A percentile compares a stretch with the other conserved stretches of the same genome.
Conservation (phyloP, 2,329 filamentous ascomycete genomes). For the Malbranchea zuffiana region DNA sequence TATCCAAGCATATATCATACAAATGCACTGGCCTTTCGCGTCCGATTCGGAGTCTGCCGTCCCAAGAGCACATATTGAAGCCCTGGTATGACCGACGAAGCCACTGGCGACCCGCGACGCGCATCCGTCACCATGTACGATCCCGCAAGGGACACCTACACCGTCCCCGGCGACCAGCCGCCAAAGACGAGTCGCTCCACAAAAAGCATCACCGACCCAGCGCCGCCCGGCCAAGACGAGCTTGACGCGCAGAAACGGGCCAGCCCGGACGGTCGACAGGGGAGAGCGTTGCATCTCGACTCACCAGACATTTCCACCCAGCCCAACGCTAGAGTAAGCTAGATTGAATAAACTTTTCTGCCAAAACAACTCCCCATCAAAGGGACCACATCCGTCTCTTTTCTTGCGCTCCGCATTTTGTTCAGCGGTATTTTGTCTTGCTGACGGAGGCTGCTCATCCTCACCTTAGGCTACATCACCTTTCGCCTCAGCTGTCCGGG, state of each 20-base stretch:
- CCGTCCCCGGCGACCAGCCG: conserved; percentile 18
- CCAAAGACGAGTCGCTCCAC: conserved; percentile 14
- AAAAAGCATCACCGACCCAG: conserved; percentile 5
- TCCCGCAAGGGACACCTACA: conserved; percentile 26
- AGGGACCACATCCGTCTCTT: too few relatives aligned
- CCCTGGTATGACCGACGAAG: too few relatives aligned
- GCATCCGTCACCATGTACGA: conserved; percentile 22
- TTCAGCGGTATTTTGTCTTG: too few relatives aligned
- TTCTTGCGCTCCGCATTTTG: too few relatives aligned
- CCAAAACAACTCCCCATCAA: too few relatives aligned
- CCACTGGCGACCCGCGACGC: too few relatives aligned
- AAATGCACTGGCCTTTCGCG: neutral
- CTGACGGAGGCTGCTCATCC: too few relatives aligned
- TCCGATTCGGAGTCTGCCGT: neutral
- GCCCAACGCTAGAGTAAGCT: conserved; percentile 2
- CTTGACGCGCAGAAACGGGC: neutral
- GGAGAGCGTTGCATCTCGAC: neutral
- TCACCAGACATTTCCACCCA: neutral
- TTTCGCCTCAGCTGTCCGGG: neutral
- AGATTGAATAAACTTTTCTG: too few relatives aligned
- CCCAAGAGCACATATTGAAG: too few relatives aligned
- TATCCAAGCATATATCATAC: neutral
- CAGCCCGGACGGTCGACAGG: neutral
- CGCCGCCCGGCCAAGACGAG: conserved; percentile 9
- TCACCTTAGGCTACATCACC: too few relatives aligned